Conservation (phyloP, 1,284 basidiomycete genomes). For the Boletellus dicymbophilus region DNA sequence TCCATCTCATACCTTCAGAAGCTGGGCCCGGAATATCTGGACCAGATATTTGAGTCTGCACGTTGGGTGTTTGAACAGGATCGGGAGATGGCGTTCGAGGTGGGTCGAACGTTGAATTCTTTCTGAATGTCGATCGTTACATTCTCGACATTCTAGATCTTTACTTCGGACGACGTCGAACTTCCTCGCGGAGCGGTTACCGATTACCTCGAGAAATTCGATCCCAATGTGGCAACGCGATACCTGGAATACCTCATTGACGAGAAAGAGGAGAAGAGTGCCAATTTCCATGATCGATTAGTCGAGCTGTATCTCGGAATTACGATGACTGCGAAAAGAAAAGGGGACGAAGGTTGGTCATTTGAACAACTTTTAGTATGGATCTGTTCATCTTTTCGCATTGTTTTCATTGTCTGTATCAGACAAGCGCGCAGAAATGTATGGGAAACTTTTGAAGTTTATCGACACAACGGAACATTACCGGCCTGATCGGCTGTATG, state of each 20-base stretch:
- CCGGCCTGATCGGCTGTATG: slow-evolving; percentile 80
- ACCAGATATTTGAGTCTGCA: slow-evolving; percentile 78
- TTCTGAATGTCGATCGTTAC: not conserved
- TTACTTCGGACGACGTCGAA: slow-evolving; percentile 92
- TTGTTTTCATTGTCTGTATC: not conserved
- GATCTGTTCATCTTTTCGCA: no score
- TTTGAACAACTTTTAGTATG: no score
- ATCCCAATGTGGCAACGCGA: slow-evolving; percentile 65
- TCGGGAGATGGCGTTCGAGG: slow-evolving; percentile 74
- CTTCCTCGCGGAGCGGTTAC: slow-evolving; percentile 79
- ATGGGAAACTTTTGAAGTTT: slow-evolving; percentile 77
- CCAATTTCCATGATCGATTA: slow-evolving; percentile 84
- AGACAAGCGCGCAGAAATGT: slow-evolving; percentile 51
- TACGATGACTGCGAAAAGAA: slow-evolving; percentile 55
- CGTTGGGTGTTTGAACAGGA: slow-evolving; percentile 86
- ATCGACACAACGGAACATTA: slow-evolving; percentile 75
- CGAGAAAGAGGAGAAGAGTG: slow-evolving; percentile 67
- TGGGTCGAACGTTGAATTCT: slow-evolving; percentile 31
- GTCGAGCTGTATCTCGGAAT: slow-evolving; percentile 82
- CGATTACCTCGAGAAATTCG: slow-evolving; percentile 75
- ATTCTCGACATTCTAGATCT: slow-evolving; percentile 60
- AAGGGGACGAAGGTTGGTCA: slow-evolving; percentile 59
- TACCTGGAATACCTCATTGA: slow-evolving; percentile 91
- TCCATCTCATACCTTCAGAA: slow-evolving; percentile 92
- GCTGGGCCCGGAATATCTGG: slow-evolving; percentile 78